Conservation (phyloP, 495 filamentous ascomycete genomes). For the Podospora conica region DNA sequence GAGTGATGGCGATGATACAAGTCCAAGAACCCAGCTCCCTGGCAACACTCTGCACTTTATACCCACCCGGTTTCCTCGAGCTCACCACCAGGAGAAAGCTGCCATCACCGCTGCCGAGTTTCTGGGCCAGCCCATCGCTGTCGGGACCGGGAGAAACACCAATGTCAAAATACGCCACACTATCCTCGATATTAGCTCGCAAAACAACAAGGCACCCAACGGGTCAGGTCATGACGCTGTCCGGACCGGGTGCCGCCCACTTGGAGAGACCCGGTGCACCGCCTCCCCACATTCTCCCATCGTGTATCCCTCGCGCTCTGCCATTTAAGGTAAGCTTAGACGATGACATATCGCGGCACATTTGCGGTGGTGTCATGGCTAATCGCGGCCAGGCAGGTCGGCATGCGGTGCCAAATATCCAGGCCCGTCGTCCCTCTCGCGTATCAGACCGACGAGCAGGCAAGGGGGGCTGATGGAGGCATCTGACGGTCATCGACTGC, state of each 20-base stretch:
- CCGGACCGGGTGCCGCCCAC: not conserved
- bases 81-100: not conserved
- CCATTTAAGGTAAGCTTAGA: not conserved
- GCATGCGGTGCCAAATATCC: not conserved
- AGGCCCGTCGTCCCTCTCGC: not conserved
- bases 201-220: not conserved
- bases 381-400: not conserved
- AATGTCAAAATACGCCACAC: not conserved
- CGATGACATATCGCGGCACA: not conserved
- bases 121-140: not conserved
- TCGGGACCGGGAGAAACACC: not conserved
- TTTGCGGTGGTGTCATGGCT: not conserved
- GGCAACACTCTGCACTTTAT: not conserved
- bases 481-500: not conserved
- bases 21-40: not conserved
- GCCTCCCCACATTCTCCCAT: not conserved
- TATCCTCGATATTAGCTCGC: not conserved
- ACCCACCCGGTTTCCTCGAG: not conserved
- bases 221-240: not conserved
- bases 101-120: not conserved
- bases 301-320: not conserved
- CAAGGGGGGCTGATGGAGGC: not conserved
- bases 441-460: not conserved
- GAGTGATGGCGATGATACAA: not conserved
- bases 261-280: not conserved